phyloP scores from a whole-genome alignment of 805 yeast genomes.

The Myxozyma udenii region DNA sequence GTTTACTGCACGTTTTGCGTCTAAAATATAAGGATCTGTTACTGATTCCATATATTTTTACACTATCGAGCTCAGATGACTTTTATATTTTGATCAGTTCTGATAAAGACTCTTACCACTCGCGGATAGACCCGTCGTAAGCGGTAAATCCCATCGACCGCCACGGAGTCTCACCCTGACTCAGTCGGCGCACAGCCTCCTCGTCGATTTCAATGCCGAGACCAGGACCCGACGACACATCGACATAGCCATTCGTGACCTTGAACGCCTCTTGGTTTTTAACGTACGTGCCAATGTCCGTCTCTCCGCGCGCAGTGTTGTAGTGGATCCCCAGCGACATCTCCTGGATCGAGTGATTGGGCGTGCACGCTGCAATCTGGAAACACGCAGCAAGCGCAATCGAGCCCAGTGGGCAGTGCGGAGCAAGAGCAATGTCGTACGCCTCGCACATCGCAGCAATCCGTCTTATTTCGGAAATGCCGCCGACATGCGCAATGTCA shows the following conservation, averaged over 20 bases:
- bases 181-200: constrained; percentile 13
- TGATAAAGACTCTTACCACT: constrained; percentile 21
- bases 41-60: too few species aligned
- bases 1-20: too few species aligned
- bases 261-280: constrained; percentile 32
- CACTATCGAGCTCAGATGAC: too few species aligned
- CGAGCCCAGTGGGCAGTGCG: constrained; percentile 38
- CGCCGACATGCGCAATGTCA: constrained; percentile 36
- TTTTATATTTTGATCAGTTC: too few species aligned
- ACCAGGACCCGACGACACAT: constrained; percentile 33
- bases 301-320: constrained; percentile 31
- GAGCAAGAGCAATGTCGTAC: constrained; percentile 36
- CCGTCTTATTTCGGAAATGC: constrained; percentile 35
- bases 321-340: constrained; percentile 36
- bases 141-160: constrained; percentile 21
- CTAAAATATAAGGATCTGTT: too few species aligned
- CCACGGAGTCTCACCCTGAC: constrained; percentile 19
- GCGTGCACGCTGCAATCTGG: constrained; percentile 32
- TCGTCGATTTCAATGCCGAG: constrained; percentile 34
- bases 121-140: constrained; percentile 17
- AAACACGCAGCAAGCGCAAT: constrained; percentile 36
- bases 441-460: constrained; percentile 37
- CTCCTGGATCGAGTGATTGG: constrained; percentile 34
- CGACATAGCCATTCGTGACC: constrained; percentile 32
- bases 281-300: constrained; percentile 33